Percentiles rank a stretch among this genome's conserved stretches.
phyloP scores from a whole-genome alignment of 1,284 basidiomycete genomes.

The Hymenochaete sp. region DNA sequence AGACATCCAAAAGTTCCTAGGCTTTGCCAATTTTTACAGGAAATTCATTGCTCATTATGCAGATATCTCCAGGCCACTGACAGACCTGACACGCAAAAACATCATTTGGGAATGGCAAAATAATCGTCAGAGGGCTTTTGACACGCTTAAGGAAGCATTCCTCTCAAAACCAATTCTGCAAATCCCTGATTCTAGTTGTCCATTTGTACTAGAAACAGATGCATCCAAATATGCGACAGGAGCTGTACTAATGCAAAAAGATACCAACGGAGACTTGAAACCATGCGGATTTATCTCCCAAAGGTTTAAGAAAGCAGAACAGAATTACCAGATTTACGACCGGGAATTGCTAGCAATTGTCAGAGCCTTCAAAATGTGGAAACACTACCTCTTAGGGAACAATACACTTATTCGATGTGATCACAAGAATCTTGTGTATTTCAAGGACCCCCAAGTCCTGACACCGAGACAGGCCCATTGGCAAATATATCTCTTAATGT shows the following conservation, averaged over 20 bases:
- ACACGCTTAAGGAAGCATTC: conserved; percentile 23
- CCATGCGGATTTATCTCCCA: conserved; percentile 26
- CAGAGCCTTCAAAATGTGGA: not conserved
- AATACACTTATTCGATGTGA: conserved; percentile 24
- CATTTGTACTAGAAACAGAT: conserved; percentile 19
- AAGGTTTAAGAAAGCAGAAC: conserved; percentile 23
- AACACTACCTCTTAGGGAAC: conserved; percentile 20
- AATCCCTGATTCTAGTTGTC: not conserved
- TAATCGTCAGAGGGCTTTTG: conserved; percentile 23
- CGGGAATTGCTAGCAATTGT: conserved; percentile 31
- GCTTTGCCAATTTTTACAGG: conserved; percentile 22
- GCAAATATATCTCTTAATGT: conserved; percentile 21
- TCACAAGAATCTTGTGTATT: conserved; percentile 27
- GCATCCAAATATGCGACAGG: conserved; percentile 16
- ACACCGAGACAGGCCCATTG: conserved; percentile 26
- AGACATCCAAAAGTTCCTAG: conserved; percentile 20
- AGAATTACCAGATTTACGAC: conserved; percentile 32
- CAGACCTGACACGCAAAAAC: conserved; percentile 14
- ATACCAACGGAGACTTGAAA: conserved; percentile 15
- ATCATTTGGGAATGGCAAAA: conserved; percentile 22
- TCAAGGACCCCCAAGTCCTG: conserved; percentile 20
- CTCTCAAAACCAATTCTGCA: conserved; percentile 19
- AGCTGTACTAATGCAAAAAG: conserved; percentile 20
- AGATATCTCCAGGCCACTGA: conserved; percentile 22
- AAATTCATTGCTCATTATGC: conserved; percentile 23